These are phyloP conservation scores for Sequoia sempervirens DNA, from an alignment of 75 land plant genomes.

Conservation along the genomic window DNA sequence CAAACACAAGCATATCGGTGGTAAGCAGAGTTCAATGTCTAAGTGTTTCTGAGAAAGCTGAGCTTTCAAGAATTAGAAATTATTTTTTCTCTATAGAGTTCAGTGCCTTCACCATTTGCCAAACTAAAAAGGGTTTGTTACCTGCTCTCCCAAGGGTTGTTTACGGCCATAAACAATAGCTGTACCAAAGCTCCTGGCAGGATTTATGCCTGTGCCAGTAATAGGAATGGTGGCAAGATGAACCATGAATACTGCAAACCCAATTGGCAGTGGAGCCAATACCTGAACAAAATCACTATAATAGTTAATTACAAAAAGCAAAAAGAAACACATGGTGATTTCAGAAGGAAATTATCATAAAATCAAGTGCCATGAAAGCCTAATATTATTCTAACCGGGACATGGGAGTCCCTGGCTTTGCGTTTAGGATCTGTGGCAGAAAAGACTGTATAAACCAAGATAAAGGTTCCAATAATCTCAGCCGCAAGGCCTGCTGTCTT, in stretches of 20 bases:
- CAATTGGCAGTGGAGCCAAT: slow-evolving; percentile 57
- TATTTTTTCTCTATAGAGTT: too few relatives aligned
- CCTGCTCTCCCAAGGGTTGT: not conserved
- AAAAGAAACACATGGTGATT: not conserved
- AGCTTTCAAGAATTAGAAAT: too few relatives aligned
- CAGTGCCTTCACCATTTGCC: not conserved
- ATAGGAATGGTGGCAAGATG: slow-evolving; percentile 52
- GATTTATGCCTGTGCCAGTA: slow-evolving; percentile 59
- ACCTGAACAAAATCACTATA: slow-evolving; percentile 11
- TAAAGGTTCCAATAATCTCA: slow-evolving; percentile 64
- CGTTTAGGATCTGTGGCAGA: slow-evolving; percentile 75
- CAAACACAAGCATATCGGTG: too few relatives aligned
- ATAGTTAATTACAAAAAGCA: too few relatives aligned
- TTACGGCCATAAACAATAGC: slow-evolving; percentile 33
- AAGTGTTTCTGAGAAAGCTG: too few relatives aligned
- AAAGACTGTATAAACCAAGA: slow-evolving; percentile 61
- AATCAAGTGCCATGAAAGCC: too few relatives aligned
- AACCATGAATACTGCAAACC: slow-evolving; percentile 55
- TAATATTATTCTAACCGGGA: slow-evolving; percentile 42
- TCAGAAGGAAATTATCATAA: not conserved
- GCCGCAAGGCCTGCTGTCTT: slow-evolving; percentile 42
- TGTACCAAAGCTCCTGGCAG: slow-evolving; percentile 52
- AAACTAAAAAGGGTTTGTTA: not conserved
- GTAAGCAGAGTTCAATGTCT: too few relatives aligned
- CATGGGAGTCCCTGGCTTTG: slow-evolving; percentile 61